These are phyloP conservation scores for Microdochium bolleyi DNA, from an alignment of 2,329 filamentous ascomycete genomes.

Conservation along the genomic window DNA sequence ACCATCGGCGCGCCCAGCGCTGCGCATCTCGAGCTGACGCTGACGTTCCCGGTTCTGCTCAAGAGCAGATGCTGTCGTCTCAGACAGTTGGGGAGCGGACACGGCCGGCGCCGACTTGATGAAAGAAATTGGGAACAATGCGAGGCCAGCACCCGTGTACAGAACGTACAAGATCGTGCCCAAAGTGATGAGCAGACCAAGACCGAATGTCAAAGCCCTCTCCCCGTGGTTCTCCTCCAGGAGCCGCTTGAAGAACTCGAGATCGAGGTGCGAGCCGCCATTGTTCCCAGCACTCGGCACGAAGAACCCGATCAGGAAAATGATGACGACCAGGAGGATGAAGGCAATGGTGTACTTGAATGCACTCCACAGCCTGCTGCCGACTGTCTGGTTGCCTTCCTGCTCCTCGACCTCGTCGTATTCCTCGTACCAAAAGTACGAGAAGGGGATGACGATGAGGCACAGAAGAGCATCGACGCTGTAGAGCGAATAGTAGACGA, in stretches of 20 bases:
- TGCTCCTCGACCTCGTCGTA: slow-evolving; percentile 87
- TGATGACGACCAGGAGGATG: slow-evolving; percentile 65
- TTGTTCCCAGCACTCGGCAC: slow-evolving; percentile 69
- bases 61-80: slow-evolving; percentile 70
- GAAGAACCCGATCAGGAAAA: slow-evolving; percentile 93
- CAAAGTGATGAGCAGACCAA: slow-evolving; percentile 81
- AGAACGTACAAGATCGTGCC: slow-evolving; percentile 80
- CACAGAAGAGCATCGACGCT: slow-evolving; percentile 86
- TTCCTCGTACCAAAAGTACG: slow-evolving; percentile 98
- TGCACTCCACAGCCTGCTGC: slow-evolving; percentile 70
- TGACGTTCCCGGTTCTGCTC: slow-evolving; percentile 87
- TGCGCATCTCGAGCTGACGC: slow-evolving; percentile 81
- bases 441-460: slow-evolving; percentile 83
- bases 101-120: slow-evolving; percentile 88
- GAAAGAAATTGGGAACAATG: slow-evolving; percentile 78
- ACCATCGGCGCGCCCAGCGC: slow-evolving; percentile 63
- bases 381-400: slow-evolving; percentile 64
- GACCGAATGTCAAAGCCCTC: slow-evolving; percentile 80
- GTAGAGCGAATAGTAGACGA: slow-evolving; percentile 91
- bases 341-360: slow-evolving; percentile 88
- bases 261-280: slow-evolving; percentile 60
- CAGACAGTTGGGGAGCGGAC: slow-evolving; percentile 71
- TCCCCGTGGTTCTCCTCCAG: slow-evolving; percentile 84
- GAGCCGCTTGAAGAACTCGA: slow-evolving; percentile 87
- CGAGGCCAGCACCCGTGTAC: slow-evolving; percentile 84